A percentile compares a stretch with the other conserved stretches of the same genome.
Conservation (phyloP, 1,284 basidiomycete genomes). For the Trametes versicolor region DNA sequence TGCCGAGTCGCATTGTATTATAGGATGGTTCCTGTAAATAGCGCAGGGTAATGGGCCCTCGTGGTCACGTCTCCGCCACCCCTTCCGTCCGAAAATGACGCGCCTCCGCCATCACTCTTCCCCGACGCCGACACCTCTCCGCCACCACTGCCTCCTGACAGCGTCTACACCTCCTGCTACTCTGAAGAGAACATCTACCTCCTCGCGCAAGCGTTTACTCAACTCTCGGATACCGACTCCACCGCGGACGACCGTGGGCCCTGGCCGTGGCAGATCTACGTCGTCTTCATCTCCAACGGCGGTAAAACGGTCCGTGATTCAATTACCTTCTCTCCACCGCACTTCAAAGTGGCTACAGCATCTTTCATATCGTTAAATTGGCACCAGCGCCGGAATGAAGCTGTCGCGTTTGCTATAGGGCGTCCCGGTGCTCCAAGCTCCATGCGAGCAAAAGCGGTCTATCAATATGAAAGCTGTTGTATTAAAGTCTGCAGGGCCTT, state of each 20-base stretch:
- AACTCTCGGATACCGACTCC: slow-evolving; percentile 35
- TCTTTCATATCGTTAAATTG: no score
- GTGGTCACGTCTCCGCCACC: no score
- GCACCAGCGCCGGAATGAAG: no score
- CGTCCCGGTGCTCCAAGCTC: no score
- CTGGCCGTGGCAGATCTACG: slow-evolving; percentile 59
- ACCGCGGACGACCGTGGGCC: slow-evolving; percentile 18
- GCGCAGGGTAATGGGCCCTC: slow-evolving; percentile 35
- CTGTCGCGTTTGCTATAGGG: no score
- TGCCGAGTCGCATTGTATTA: slow-evolving; percentile 34
- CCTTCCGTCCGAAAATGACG: no score
- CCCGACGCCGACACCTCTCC: no score
- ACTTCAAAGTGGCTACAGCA: slow-evolving; percentile 7
- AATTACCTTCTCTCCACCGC: neutral
- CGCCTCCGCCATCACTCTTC: no score
- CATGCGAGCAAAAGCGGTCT: no score
- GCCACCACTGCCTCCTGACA: slow-evolving; percentile 39
- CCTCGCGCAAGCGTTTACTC: slow-evolving; percentile 56
- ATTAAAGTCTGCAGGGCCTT: neutral
- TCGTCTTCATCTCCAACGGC: slow-evolving; percentile 74
- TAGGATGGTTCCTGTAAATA: slow-evolving; percentile 29
- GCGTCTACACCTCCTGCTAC: slow-evolving; percentile 52
- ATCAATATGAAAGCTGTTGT: no score
- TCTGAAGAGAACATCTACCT: slow-evolving; percentile 83
- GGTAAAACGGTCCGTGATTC: slow-evolving; percentile 58